Base-by-base conservation (phyloP, 768 basidiomycete species). In the Lepiota subincarnata region DNA sequence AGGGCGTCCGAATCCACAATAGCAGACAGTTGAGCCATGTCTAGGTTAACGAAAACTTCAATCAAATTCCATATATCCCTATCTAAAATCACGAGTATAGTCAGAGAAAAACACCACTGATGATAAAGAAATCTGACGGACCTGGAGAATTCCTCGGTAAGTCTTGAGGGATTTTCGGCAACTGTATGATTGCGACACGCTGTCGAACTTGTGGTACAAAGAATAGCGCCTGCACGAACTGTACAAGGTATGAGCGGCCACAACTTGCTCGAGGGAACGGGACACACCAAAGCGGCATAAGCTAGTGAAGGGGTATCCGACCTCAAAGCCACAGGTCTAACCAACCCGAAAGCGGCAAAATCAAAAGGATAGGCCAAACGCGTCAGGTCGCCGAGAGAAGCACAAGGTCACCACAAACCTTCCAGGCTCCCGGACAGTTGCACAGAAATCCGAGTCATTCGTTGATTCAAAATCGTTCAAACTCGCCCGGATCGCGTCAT, bases 401-500 rank as follows among this genome's bases (percentile, higher is more conserved):
- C 12, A 28, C 8, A n/a, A 6, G 13, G 24, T 26, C 2, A 6
- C 35, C 31, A 65, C 80, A 50, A 36, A 86, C 87, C 83, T 73
- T 48, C 79, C 77, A 55, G 77, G 80, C 57, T 82, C 76, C 20
- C 87, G 72, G 2, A 83, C 59, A 26, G 73, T 70, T 26, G 82
- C 70, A 50, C 83, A 69, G 19, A 75, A 72, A 46, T 83, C 81
- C 34, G 75, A 70, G 35, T 73, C 72, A 3, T 83, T 83, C 20
- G 75, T 70, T 19, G 69, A 49, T 19, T 11, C 65, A 57, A 81
- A 76, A 16, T 80, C 78, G 46, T 81, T 74, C 52, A 89, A 68
- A 64, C 86, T 88, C 4, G 82, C 86, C 66, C 85, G 79, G 39
- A 90, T 87, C 0, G 86, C 88, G 22, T 83, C 81, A 59, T 79